A percentile compares a stretch with the other conserved stretches of the same genome.
These are phyloP conservation scores for maize (Zea mays) DNA, from an alignment of 176 grass and related monocot genomes.

Conservation along the genomic window Zm-B73-REFERENCE-NAM-5.0 NC_050105.1:59182501-59183000, in stretches of 20 bases:
- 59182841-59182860: constrained; percentile 38
- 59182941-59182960: constrained; percentile 53
- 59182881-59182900: constrained; percentile 33
- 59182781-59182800: constrained; percentile 43
- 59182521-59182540: constrained; percentile 45
- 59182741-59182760: constrained; percentile 42
- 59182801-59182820: constrained; percentile 34
- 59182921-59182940: constrained; percentile 47
- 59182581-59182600: constrained; percentile 44
- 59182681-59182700: constrained; percentile 45
- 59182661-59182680: constrained; percentile 50
- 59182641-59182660: constrained; percentile 48
- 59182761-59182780: constrained; percentile 35
- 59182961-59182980: constrained; percentile 48
- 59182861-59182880: constrained; percentile 39
- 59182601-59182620: constrained; percentile 45
- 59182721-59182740: constrained; percentile 35
- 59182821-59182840: constrained; percentile 46
- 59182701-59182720: constrained; percentile 39
- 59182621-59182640: constrained; percentile 38
- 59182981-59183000: constrained; percentile 66
- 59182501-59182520: constrained; percentile 53
- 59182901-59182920: constrained; percentile 61
- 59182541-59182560: constrained; percentile 69
- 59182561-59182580: constrained; percentile 47